phyloP scores from a whole-genome alignment of 768 basidiomycete species.

The Pleurotus pulmonarius region DNA sequence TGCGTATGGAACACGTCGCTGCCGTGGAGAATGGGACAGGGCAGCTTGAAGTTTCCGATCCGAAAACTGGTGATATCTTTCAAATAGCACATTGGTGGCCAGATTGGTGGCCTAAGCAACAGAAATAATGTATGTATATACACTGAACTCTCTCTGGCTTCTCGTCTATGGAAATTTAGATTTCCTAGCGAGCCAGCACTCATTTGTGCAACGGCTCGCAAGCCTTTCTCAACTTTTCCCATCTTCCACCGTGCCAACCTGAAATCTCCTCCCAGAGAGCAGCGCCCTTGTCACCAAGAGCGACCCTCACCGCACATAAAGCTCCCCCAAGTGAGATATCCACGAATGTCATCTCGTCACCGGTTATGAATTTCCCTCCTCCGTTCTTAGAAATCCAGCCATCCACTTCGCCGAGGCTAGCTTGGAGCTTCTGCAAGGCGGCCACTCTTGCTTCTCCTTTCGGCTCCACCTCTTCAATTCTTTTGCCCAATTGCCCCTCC shows the following conservation, averaged over 20 bases:
- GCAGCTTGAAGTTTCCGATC: slow-evolving; percentile 34
- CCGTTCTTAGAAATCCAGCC: background rate
- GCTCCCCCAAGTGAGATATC: background rate
- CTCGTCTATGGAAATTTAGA: too few species aligned
- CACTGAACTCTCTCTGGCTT: background rate
- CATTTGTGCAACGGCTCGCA: background rate
- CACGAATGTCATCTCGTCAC: background rate
- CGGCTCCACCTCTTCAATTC: background rate
- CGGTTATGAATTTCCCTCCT: background rate
- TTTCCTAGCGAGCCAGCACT: background rate
- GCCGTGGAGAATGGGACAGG: slow-evolving; percentile 46
- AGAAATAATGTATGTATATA: slow-evolving; percentile 10
- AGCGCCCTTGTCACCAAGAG: background rate
- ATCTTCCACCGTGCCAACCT: background rate
- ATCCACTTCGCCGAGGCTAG: background rate
- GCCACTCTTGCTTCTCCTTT: background rate
- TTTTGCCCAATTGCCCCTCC: background rate
- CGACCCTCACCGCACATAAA: background rate
- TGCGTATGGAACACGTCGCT: slow-evolving; percentile 75
- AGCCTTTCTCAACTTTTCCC: background rate
- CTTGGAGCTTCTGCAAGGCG: background rate
- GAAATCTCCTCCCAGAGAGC: background rate
- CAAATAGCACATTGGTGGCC: slow-evolving; percentile 68
- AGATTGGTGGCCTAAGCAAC: slow-evolving; percentile 51
- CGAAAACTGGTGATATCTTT: slow-evolving; percentile 21